Evolutionary conservation across 2,329 filamentous ascomycete genomes (phyloP).

Genomic region (Trichophyton schoenleinii): DNA sequence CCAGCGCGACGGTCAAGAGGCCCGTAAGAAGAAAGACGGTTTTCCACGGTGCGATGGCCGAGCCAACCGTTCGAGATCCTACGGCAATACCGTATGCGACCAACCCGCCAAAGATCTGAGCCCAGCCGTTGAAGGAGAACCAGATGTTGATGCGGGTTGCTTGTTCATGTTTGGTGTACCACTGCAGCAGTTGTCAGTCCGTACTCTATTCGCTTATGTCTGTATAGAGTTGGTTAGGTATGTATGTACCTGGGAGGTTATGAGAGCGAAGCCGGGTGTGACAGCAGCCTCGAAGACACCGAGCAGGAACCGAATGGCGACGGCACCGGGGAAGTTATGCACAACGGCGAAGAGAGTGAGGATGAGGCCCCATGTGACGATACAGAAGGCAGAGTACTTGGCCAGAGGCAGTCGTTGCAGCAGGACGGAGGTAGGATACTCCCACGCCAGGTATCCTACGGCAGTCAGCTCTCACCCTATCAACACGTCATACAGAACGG

Average conservation of each 20-base stretch:
- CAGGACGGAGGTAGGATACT: conserved; percentile 54
- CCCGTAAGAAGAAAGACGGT: conserved; percentile 47
- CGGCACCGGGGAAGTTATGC: conserved; percentile 46
- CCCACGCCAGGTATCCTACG: conserved; percentile 42
- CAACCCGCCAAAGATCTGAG: conserved; percentile 50
- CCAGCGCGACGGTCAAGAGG: conserved; percentile 39
- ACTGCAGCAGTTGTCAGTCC: conserved; percentile 29
- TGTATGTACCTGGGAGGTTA: conserved; percentile 38
- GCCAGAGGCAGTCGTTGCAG: conserved; percentile 52
- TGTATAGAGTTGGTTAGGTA: not conserved
- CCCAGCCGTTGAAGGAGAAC: conserved; percentile 56
- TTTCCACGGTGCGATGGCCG: conserved; percentile 52
- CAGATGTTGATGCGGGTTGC: conserved; percentile 51
- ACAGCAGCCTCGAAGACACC: conserved; percentile 58
- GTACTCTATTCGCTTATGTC: not conserved
- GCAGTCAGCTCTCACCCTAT: conserved; percentile 23
- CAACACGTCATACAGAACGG: too few relatives aligned
- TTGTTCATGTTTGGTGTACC: conserved; percentile 61
- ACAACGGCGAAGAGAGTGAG: conserved; percentile 52
- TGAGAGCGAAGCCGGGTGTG: conserved; percentile 54
- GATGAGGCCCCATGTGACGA: conserved; percentile 41
- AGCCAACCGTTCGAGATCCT: conserved; percentile 43
- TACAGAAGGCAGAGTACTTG: conserved; percentile 53
- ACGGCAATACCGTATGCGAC: conserved; percentile 52
- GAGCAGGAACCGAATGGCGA: conserved; percentile 55